Percentiles rank a stretch among this genome's conserved stretches.
phyloP scores from a whole-genome alignment of 257 asterid species.

The Haberlea rhodopensis region DNA sequence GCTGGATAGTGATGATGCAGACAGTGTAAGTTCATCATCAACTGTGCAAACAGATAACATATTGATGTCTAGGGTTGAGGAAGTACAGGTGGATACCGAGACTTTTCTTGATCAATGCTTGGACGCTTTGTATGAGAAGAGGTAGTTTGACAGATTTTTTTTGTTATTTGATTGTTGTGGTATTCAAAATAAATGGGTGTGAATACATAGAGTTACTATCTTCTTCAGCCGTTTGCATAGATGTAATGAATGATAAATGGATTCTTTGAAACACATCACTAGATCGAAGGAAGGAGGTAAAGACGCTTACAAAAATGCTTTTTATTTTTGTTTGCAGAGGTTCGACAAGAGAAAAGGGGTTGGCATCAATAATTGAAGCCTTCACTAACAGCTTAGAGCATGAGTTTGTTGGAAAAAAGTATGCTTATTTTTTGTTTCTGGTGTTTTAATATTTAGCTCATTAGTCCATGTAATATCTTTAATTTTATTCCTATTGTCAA shows the following conservation, averaged over 20 bases:
- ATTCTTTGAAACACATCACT: neutral
- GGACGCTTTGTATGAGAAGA: slow-evolving; percentile 88
- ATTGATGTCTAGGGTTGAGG: slow-evolving; percentile 43
- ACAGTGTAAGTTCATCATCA: slow-evolving; percentile 71
- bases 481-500: neutral
- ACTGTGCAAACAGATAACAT: slow-evolving; percentile 44
- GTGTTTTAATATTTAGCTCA: neutral
- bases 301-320: slow-evolving; percentile 1
- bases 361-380: slow-evolving; percentile 64
- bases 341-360: slow-evolving; percentile 80
- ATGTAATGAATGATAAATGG: slow-evolving; percentile 12
- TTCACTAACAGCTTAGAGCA: slow-evolving; percentile 69
- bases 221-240: neutral
- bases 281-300: slow-evolving; percentile 6
- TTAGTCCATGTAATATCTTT: neutral
- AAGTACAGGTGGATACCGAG: slow-evolving; percentile 59
- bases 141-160: slow-evolving; percentile 41
- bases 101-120: slow-evolving; percentile 63
- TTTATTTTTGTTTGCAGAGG: slow-evolving; percentile 54
- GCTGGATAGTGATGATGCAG: slow-evolving; percentile 88
- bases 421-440: slow-evolving; percentile 8
- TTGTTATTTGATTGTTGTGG: slow-evolving; percentile 4
- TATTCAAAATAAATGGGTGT: neutral
- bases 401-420: slow-evolving; percentile 80
- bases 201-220: neutral